Conservation (phyloP, 2,329 filamentous ascomycete genomes). For the Botryosphaeria dothidea region DNA sequence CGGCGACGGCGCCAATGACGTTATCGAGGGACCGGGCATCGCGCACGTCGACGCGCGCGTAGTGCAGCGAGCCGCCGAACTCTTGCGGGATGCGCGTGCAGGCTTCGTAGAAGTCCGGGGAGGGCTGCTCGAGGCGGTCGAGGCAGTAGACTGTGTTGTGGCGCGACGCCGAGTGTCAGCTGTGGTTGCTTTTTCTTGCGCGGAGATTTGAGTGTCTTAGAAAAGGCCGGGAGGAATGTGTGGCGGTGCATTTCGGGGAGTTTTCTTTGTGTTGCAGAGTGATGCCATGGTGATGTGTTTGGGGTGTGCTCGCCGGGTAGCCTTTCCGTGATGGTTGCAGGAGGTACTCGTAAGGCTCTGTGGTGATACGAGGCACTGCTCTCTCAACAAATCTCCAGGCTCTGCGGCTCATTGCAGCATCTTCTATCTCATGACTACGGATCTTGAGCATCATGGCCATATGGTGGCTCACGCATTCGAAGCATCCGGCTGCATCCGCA, state of each 20-base stretch:
- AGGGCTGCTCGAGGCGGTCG: constrained; percentile 59
- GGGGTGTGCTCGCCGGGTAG: neutral
- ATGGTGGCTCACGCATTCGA: neutral
- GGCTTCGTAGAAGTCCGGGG: constrained; percentile 62
- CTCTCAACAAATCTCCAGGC: too few relatives aligned
- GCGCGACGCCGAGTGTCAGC: neutral
- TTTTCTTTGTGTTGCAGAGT: neutral
- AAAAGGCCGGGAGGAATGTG: neutral
- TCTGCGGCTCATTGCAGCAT: too few relatives aligned
- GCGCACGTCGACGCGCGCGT: constrained; percentile 77
- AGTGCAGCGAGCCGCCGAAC: constrained; percentile 65
- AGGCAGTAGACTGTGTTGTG: constrained; percentile 60
- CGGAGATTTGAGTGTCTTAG: neutral
- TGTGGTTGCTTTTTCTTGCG: neutral
- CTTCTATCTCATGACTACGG: neutral
- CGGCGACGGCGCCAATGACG: constrained; percentile 67
- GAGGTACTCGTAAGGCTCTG: neutral
- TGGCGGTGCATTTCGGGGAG: neutral
- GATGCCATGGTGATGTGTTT: neutral
- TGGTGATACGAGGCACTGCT: neutral
- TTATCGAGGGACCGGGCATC: constrained; percentile 66
- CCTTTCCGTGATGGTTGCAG: neutral
- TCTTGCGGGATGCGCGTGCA: constrained; percentile 61
- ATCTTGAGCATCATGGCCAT: too few relatives aligned
- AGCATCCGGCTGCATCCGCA: neutral